Conservation (phyloP, 805 yeast species). For the Nakazawaea ishiwadae region DNA sequence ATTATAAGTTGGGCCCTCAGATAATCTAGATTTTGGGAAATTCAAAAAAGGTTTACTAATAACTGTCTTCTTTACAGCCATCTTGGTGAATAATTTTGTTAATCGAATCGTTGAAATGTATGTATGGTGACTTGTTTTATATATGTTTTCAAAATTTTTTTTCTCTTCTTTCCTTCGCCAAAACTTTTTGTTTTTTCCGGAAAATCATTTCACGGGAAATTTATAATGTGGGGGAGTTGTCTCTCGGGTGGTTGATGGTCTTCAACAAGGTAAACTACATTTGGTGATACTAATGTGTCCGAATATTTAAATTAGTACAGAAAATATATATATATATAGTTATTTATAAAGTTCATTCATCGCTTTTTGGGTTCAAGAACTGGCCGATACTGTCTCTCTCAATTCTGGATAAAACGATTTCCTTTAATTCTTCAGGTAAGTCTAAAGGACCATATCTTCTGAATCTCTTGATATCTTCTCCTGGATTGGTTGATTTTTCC, state of each 20-base stretch:
- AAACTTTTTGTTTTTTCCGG: no score
- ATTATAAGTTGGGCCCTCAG: conserved; percentile 68
- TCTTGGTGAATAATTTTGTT: neutral
- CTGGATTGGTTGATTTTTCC: conserved; percentile 26
- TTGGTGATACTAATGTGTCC: no score
- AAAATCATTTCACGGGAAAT: no score
- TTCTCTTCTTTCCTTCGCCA: no score
- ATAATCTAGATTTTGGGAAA: conserved; percentile 36
- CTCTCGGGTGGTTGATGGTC: no score
- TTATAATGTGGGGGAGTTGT: no score
- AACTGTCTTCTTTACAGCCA: conserved; percentile 7
- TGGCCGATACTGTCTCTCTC: conserved; percentile 23
- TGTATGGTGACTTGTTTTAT: neutral
- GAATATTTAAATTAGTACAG: no score
- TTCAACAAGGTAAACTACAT: no score
- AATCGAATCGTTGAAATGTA: neutral
- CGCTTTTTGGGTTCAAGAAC: no score
- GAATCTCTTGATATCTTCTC: conserved; percentile 50
- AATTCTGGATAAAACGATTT: conserved; percentile 36
- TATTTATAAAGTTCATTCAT: no score
- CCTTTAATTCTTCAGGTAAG: conserved; percentile 34
- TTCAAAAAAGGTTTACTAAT: conserved; percentile 19
- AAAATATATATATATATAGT: no score
- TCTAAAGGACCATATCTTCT: conserved; percentile 63
- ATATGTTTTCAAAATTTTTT: no score